Percentiles rank a stretch among this genome's conserved stretches.
These are phyloP conservation scores for Skeletonema marinoi DNA, from an alignment of 108 stramenopile genomes.

Conservation along the genomic window DNA sequence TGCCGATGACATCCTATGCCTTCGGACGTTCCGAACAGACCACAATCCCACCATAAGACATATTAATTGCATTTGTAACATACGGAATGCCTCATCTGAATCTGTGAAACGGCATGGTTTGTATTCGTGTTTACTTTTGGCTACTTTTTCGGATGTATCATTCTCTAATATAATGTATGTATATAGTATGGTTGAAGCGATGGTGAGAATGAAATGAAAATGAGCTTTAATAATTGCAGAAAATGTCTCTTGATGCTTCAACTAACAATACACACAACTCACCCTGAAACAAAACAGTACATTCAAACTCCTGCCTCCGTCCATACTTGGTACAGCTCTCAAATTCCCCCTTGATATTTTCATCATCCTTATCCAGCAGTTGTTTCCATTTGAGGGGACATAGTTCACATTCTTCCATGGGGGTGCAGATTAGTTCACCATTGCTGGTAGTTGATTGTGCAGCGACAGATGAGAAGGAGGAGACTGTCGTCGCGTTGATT, in stretches of 20 bases:
- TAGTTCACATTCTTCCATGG: conserved; percentile 34
- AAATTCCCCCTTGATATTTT: conserved; percentile 32
- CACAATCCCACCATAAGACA: conserved; percentile 38
- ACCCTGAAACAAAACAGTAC: conserved; percentile 30
- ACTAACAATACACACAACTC: background rate
- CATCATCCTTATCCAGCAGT: conserved; percentile 26
- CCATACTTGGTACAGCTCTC: conserved; percentile 26
- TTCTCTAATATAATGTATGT: conserved; percentile 1
- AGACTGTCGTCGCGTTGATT: background rate
- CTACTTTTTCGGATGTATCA: conserved; percentile 24
- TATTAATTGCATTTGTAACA: conserved; percentile 41
- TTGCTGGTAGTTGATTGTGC: background rate
- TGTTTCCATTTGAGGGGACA: conserved; percentile 26
- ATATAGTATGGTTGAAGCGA: background rate
- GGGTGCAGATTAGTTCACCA: conserved; percentile 13
- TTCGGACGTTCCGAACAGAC: conserved; percentile 31
- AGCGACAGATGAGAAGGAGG: background rate
- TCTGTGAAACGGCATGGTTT: conserved; percentile 42
- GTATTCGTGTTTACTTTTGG: conserved; percentile 23
- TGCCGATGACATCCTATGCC: conserved; percentile 32
- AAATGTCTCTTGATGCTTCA: background rate
- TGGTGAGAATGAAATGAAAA: background rate
- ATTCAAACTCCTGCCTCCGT: conserved; percentile 38
- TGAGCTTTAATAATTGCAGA: background rate
- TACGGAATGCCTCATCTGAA: conserved; percentile 35